Conservation (phyloP, 345 rosid species). For the Eucalyptus melliodora region DNA sequence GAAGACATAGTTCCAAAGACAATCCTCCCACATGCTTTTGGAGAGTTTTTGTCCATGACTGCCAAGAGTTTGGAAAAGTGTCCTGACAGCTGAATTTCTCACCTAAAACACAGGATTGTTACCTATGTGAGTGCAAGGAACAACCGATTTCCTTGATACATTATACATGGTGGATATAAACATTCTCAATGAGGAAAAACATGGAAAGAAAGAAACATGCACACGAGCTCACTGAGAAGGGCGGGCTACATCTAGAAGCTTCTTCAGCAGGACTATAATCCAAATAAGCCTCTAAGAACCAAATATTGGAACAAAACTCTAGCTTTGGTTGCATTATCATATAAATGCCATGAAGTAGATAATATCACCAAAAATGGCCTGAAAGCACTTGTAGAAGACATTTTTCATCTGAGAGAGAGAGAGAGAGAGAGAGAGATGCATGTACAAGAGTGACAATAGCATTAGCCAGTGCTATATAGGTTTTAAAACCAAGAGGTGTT, state of each 20-base stretch:
- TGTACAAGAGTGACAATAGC: background rate
- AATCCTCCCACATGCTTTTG: slow-evolving; percentile 93
- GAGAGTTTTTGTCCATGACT: slow-evolving; percentile 93
- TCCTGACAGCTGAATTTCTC: slow-evolving; percentile 92
- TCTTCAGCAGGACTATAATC: background rate
- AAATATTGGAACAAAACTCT: background rate
- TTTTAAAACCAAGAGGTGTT: background rate
- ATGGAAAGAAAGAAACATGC: background rate
- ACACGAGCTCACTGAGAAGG: background rate
- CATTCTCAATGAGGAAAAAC: background rate
- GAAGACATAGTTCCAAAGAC: slow-evolving; percentile 94
- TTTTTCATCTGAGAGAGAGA: background rate
- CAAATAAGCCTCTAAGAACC: background rate
- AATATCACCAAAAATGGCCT: background rate
- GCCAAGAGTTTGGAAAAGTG: slow-evolving; percentile 88
- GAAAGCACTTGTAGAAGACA: background rate
- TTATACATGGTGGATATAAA: background rate
- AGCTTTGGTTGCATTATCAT: background rate
- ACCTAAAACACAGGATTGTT: slow-evolving; percentile 33
- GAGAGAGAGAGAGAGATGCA: background rate
- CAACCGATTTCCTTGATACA: background rate
- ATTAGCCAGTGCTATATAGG: background rate
- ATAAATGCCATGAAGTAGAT: background rate
- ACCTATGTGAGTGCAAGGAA: background rate
- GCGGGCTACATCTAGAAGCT: background rate